Evolutionary conservation across 306 rosid genomes (phyloP).

Genomic region (Coriaria nepalensis): DNA sequence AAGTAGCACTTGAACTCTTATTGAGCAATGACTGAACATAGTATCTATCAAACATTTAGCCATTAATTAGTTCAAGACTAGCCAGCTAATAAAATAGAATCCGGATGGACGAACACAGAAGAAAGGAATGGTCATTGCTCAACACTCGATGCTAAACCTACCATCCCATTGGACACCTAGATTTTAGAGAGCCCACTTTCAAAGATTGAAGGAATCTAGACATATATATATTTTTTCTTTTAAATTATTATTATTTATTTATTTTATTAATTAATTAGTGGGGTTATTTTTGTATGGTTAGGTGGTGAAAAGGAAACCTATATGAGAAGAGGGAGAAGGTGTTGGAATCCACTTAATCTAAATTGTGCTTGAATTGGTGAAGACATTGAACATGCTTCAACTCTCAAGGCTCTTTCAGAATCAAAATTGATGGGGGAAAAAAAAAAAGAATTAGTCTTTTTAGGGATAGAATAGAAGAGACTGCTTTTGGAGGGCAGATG

Average conservation of each 20-base stretch:
- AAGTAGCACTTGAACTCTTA: no score
- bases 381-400: conserved; percentile 16
- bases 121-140: no score
- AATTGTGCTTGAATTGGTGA: conserved; percentile 40
- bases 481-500: conserved; percentile 20
- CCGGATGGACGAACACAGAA: no score
- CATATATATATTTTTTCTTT: conserved; percentile 8
- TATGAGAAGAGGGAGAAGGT: conserved; percentile 18
- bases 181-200: conserved; percentile 48
- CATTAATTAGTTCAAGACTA: neutral
- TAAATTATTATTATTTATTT: no score
- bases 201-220: conserved; percentile 10
- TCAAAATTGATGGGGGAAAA: conserved; percentile 32
- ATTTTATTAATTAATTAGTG: conserved; percentile 22
- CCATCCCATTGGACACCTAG: conserved; percentile 10
- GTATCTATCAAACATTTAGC: neutral
- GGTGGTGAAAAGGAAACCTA: conserved; percentile 95
- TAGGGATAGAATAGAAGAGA: conserved; percentile 13
- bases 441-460: conserved; percentile 31
- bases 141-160: no score
- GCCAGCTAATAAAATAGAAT: no score
- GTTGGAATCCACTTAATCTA: conserved; percentile 86
- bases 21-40: no score
- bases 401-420: conserved; percentile 14
- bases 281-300: conserved; percentile 45